Percentiles rank a stretch among this genome's conserved stretches.
These are phyloP conservation scores for Penicillium fimorum DNA, from an alignment of 495 filamentous ascomycete species.

Conservation along the genomic window DNA sequence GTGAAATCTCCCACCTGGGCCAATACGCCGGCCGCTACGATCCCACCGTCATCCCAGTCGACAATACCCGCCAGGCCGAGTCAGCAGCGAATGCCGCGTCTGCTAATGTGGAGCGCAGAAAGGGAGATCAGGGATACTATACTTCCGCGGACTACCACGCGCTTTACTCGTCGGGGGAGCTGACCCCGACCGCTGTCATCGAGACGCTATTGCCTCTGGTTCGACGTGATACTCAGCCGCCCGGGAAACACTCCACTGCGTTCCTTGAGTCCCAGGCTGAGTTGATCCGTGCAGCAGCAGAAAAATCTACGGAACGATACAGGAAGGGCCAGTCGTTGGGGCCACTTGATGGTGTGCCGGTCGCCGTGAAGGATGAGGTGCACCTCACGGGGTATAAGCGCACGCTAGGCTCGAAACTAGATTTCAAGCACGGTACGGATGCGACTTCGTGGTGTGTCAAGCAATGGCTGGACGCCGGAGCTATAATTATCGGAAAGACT, in stretches of 20 bases:
- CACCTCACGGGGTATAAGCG: slow-evolving; percentile 72
- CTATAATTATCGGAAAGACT: slow-evolving; percentile 77
- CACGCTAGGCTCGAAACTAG: slow-evolving; percentile 58
- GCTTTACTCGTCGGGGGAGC: slow-evolving; percentile 62
- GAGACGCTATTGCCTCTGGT: slow-evolving; percentile 70
- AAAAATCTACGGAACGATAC: slow-evolving; percentile 68
- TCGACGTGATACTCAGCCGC: slow-evolving; percentile 50
- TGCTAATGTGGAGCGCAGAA: slow-evolving; percentile 29
- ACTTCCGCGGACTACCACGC: slow-evolving; percentile 75
- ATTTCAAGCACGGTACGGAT: slow-evolving; percentile 50
- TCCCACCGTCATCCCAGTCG: slow-evolving; percentile 77
- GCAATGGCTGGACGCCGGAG: slow-evolving; percentile 75
- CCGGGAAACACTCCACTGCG: slow-evolving; percentile 62
- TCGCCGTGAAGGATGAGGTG: slow-evolving; percentile 83
- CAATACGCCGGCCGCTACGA: slow-evolving; percentile 66
- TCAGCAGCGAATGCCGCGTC: slow-evolving; percentile 20
- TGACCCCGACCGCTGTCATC: slow-evolving; percentile 70
- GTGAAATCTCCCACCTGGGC: slow-evolving; percentile 55
- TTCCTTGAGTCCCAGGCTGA: slow-evolving; percentile 63
- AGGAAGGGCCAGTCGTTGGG: slow-evolving; percentile 60
- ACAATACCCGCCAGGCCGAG: slow-evolving; percentile 31
- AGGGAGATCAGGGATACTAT: slow-evolving; percentile 52
- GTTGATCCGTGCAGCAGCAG: slow-evolving; percentile 62
- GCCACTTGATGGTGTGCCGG: slow-evolving; percentile 78
- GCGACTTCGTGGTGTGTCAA: slow-evolving; percentile 71